Evolutionary conservation across 2,329 filamentous ascomycete species (phyloP), one percentile per base, ranked within the genome.

Genomic region (Xylaria hypoxylon): DNA sequence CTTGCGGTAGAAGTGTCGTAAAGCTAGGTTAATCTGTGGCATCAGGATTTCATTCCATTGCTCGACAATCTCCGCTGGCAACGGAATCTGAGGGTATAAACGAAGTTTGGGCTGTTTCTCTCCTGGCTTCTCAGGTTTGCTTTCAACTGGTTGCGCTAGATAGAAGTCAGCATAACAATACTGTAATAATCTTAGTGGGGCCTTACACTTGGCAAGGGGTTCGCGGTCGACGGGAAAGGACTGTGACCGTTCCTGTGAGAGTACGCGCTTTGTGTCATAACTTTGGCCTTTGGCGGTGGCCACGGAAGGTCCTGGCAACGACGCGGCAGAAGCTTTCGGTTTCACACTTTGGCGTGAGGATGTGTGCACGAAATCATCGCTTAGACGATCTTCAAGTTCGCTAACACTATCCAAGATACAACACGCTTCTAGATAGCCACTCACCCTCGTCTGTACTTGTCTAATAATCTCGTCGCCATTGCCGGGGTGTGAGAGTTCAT

Each of bases 31-130:
- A 67, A 95, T 87, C 67, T 92, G 89, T 1, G 90, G 90, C 82
- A 93, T 92, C 63, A 93, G 79, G 2, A 85, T 85, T 1, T 82
- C 83, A 72, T 94, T 90, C 92, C 92, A 95, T 68, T 89, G 86
- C 40, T 92, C 88, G 2, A 93, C 81, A 2, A 89, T 83, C 11
- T 89, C 87, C 2, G 87, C 83, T 0, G 88, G 80, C 0, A 90
- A 79, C 0, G 84, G 79, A 0, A 89, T 84, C 59, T 89, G 85
- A 0, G 87, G 87, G 68, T 89, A 90, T 2, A 89, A 81, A 40
- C 86, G 85, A 56, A 85, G 79, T 65, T 87, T 89, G 3, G 77
- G 57, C 24, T 74, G 69, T 31, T 75, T 65, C 22, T 72, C 72
- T 47, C 71, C 75, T 11, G 66, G n/a, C 5, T 50, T 68, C 2